Conservation (phyloP, 257 asterid species). For the Parsonsia alboflavescens region DNA sequence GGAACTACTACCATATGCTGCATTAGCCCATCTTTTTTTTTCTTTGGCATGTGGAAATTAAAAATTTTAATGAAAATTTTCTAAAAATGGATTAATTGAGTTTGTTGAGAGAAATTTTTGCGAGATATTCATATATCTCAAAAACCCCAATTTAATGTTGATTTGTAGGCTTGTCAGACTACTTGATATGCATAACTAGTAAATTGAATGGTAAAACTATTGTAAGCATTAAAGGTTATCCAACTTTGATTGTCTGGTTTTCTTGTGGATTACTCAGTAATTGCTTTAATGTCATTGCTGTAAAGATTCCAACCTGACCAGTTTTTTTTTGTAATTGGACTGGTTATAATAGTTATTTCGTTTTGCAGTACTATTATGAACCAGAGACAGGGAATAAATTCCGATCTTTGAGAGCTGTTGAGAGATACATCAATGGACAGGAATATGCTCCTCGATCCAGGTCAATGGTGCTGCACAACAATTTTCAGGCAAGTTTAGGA, state of each 20-base stretch:
- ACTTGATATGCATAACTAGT: background rate
- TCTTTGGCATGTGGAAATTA: background rate
- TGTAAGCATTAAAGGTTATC: no score
- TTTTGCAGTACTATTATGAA: constrained; percentile 67
- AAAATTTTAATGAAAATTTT: background rate
- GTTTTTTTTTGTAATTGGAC: background rate
- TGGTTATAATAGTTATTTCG: background rate
- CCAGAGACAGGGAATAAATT: constrained; percentile 66
- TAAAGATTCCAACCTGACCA: background rate
- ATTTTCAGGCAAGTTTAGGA: constrained; percentile 21
- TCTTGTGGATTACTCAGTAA: background rate
- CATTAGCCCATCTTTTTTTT: background rate
- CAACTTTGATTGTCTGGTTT: background rate
- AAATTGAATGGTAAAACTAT: background rate
- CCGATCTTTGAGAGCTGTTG: constrained; percentile 52
- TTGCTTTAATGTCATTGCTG: background rate
- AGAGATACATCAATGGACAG: constrained; percentile 47
- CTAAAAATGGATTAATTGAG: background rate
- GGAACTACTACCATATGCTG: background rate
- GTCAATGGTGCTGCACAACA: constrained; percentile 5
- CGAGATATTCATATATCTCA: background rate
- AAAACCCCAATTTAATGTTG: background rate
- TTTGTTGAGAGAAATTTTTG: background rate
- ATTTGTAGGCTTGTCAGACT: background rate
- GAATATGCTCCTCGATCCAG: constrained; percentile 15